Conservation (phyloP, 306 rosid genomes). For the Vicia sativa region DNA sequence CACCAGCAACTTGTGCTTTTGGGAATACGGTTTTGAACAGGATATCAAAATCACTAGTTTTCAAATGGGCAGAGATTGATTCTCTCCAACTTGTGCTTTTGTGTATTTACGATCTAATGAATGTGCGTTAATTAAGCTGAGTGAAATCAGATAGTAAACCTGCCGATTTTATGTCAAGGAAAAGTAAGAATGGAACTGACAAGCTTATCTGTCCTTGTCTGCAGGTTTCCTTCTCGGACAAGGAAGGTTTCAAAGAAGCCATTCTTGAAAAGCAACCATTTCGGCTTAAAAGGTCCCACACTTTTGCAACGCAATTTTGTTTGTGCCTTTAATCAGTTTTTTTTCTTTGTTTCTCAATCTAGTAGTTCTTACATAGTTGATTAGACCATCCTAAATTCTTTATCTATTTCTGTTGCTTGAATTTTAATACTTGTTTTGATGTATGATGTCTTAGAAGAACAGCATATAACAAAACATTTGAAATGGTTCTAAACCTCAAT, state of each 20-base stretch:
- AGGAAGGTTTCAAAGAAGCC: slow-evolving; percentile 58
- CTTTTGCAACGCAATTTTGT: slow-evolving; percentile 8
- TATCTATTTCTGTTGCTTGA: slow-evolving; percentile 8
- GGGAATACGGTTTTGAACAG: no score
- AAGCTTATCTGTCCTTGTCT: slow-evolving; percentile 31
- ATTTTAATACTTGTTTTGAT: slow-evolving; percentile 28
- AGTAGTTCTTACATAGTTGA: slow-evolving; percentile 16
- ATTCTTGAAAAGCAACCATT: slow-evolving; percentile 53
- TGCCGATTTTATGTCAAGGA: slow-evolving; percentile 10
- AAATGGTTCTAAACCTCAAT: slow-evolving; percentile 81
- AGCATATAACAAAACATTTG: slow-evolving; percentile 61
- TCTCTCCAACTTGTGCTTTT: no score
- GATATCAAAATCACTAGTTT: not conserved
- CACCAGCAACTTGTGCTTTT: no score
- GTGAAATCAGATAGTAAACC: slow-evolving; percentile 19
- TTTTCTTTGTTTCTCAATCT: not conserved
- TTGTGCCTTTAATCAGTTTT: slow-evolving; percentile 20
- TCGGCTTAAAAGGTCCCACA: slow-evolving; percentile 54
- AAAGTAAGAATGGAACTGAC: slow-evolving; percentile 24
- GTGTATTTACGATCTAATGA: no score
- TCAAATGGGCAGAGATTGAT: no score
- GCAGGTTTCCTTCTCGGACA: slow-evolving; percentile 58
- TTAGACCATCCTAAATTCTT: not conserved
- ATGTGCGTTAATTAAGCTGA: no score
- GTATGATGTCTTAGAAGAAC: slow-evolving; percentile 75